A percentile compares a stretch with the other conserved stretches of the same genome.
These are phyloP conservation scores for Camellia oleifera DNA, from an alignment of 179 eudicot genomes.

Conservation along the genomic window DNA sequence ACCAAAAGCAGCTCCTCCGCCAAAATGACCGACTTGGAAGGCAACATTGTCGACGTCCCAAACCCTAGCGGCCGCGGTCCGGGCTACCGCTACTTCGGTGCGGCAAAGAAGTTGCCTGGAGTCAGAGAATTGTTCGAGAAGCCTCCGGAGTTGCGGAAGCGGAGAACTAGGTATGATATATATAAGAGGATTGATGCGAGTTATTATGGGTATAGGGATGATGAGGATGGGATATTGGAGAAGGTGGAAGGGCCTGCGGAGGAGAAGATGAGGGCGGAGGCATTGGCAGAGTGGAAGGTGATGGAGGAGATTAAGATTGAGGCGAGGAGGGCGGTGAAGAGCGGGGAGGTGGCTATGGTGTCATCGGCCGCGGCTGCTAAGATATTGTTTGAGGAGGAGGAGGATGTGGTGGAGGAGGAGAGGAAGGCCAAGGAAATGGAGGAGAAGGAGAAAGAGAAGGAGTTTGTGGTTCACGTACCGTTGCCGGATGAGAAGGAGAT, in stretches of 20 bases:
- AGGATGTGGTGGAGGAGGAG: slow-evolving; percentile 86
- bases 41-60: slow-evolving; percentile 87
- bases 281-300: slow-evolving; percentile 66
- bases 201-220: slow-evolving; percentile 90
- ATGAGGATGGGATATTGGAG: slow-evolving; percentile 83
- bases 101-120: slow-evolving; percentile 93
- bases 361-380: slow-evolving; percentile 28
- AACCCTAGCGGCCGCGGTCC: slow-evolving; percentile 96
- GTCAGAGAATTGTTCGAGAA: slow-evolving; percentile 84
- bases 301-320: slow-evolving; percentile 87
- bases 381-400: slow-evolving; percentile 79
- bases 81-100: slow-evolving; percentile 90
- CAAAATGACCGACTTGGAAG: slow-evolving; percentile 91
- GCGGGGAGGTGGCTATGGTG: slow-evolving; percentile 72
- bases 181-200: slow-evolving; percentile 87
- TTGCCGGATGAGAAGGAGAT: slow-evolving; percentile 92
- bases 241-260: slow-evolving; percentile 78
- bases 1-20: slow-evolving; percentile 42
- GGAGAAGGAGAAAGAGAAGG: slow-evolving; percentile 48
- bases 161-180: slow-evolving; percentile 83
- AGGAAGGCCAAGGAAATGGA: slow-evolving; percentile 46
- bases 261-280: slow-evolving; percentile 69
- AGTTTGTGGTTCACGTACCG: slow-evolving; percentile 89
- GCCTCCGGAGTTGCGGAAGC: slow-evolving; percentile 85
- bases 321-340: slow-evolving; percentile 77